Conservation (phyloP, 2,329 filamentous ascomycete genomes). For the Cercospora sp. region DNA sequence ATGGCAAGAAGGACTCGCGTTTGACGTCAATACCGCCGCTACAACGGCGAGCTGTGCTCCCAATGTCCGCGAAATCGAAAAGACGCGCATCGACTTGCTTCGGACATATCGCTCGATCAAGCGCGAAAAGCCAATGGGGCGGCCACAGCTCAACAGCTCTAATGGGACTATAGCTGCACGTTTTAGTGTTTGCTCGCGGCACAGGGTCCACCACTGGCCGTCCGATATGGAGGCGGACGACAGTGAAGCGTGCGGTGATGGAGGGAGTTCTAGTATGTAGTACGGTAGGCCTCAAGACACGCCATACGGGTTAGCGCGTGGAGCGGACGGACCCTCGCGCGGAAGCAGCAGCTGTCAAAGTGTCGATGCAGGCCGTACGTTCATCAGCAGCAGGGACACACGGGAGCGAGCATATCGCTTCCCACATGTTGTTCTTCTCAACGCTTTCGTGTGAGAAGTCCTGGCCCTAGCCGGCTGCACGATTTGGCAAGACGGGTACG, state of each 20-base stretch:
- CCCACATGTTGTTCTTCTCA: constrained; percentile 7
- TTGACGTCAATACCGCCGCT: constrained; percentile 24
- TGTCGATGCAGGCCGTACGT: not conserved
- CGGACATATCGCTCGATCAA: constrained; percentile 27
- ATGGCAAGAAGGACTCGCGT: constrained; percentile 10
- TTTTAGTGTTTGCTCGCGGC: not conserved
- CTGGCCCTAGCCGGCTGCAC: constrained; percentile 12
- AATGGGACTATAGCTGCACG: constrained; percentile 7
- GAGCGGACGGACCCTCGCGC: not conserved
- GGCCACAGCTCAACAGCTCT: constrained; percentile 17
- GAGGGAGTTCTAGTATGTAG: not conserved
- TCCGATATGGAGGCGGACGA: not conserved
- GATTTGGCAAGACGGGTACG: constrained; percentile 22
- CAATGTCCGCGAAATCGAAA: constrained; percentile 18
- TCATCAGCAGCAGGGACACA: not conserved
- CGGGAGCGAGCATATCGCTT: constrained; percentile 15
- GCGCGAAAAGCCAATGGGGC: constrained; percentile 8
- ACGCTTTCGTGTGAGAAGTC: constrained; percentile 10
- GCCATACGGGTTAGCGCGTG: not conserved
- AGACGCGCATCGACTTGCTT: constrained; percentile 1
- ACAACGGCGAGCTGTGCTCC: constrained; percentile 4
- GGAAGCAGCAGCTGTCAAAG: not conserved
- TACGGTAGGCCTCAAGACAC: not conserved
- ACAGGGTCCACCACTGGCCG: not conserved
- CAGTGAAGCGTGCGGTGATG: not conserved